phyloP scores from a whole-genome alignment of 345 rosid species.

The Adansonia digitata region DNA sequence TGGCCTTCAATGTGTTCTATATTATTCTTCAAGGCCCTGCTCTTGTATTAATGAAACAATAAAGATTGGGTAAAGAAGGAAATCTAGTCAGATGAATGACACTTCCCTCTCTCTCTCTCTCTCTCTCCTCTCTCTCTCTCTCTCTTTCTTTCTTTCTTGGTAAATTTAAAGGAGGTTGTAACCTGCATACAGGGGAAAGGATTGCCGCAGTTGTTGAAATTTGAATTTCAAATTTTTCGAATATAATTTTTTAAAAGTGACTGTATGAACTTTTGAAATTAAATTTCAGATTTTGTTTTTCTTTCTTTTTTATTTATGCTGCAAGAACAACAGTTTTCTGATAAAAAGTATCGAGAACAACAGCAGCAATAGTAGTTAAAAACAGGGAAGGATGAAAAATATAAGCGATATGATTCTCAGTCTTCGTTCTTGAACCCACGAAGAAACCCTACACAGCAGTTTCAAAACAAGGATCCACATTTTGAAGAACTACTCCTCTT shows the following conservation, averaged over 20 bases:
- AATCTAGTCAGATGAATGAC: not conserved
- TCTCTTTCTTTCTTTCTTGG: too few species aligned
- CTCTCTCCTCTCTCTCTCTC: too few species aligned
- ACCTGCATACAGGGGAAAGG: too few species aligned
- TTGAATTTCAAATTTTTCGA: too few species aligned
- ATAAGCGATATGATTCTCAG: not conserved
- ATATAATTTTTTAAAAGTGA: too few species aligned
- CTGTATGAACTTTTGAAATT: too few species aligned
- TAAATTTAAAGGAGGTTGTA: too few species aligned
- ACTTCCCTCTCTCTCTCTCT: not conserved
- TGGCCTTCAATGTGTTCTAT: conserved; percentile 3
- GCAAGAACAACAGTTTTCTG: not conserved
- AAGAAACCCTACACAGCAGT: not conserved
- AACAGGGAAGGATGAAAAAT: not conserved
- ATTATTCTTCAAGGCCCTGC: conserved; percentile 3
- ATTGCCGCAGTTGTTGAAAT: too few species aligned
- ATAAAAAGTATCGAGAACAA: too few species aligned
- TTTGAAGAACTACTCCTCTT: conserved; percentile 26
- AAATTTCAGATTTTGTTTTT: too few species aligned
- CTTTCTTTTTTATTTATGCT: too few species aligned
- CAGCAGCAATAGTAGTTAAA: too few species aligned
- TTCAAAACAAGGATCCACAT: conserved; percentile 23
- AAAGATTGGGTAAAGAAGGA: not conserved
- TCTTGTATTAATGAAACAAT: conserved; percentile 1
- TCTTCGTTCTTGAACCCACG: not conserved